Conservation (phyloP, 2,329 filamentous ascomycete species). For the Neonectria sp. region DNA sequence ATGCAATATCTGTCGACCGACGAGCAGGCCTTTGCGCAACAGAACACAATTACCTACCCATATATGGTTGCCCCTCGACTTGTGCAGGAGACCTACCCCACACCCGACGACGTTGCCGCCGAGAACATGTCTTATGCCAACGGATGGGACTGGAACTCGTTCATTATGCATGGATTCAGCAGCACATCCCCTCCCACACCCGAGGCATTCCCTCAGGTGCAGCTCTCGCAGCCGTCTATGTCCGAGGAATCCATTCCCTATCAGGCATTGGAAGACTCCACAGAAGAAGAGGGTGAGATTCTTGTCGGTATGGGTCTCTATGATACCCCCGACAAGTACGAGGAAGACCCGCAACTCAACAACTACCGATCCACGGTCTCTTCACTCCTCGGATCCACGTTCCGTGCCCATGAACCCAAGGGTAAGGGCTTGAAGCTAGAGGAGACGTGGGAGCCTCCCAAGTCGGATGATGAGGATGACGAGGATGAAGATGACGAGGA, state of each 20-base stretch:
- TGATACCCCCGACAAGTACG: constrained; percentile 75
- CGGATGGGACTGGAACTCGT: constrained; percentile 61
- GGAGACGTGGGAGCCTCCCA: constrained; percentile 82
- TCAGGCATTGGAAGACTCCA: constrained; percentile 63
- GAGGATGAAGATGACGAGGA: constrained; percentile 60
- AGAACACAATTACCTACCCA: constrained; percentile 49
- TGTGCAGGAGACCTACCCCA: constrained; percentile 52
- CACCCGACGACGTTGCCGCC: constrained; percentile 35
- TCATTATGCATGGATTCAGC: constrained; percentile 61
- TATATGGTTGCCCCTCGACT: constrained; percentile 37
- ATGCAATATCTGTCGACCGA: constrained; percentile 59
- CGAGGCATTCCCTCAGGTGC: constrained; percentile 68
- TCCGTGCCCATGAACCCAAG: constrained; percentile 61
- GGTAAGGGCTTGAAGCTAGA: constrained; percentile 87
- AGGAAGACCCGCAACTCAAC: constrained; percentile 65
- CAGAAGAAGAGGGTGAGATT: constrained; percentile 76
- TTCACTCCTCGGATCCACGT: constrained; percentile 67
- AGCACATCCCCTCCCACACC: constrained; percentile 72
- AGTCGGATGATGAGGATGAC: constrained; percentile 72
- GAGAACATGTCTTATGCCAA: constrained; percentile 32
- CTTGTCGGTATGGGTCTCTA: constrained; percentile 89
- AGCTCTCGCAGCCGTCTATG: constrained; percentile 63
- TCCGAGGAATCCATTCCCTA: constrained; percentile 67
- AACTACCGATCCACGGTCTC: constrained; percentile 70
- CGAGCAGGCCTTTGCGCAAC: constrained; percentile 54